Base-by-base conservation (phyloP, 208 protist genomes). In the Wallacemonas sp. region DNA sequence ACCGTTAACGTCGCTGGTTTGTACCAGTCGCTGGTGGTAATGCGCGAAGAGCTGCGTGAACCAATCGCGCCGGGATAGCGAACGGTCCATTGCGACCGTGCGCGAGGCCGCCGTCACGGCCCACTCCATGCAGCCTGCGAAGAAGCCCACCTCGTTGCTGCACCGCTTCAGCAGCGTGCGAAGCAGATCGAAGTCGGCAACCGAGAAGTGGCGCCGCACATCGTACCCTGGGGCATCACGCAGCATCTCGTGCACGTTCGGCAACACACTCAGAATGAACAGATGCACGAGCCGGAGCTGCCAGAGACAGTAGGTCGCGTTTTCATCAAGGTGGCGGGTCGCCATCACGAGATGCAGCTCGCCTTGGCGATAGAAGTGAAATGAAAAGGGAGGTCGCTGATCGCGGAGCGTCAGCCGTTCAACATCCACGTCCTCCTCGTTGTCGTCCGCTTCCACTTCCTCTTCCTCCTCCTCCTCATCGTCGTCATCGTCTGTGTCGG, bases 341-440 rank as follows among this genome's bases (percentile, higher is more conserved):
- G 57, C 72, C 48, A 89, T 72, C 21, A 89, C 80, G 66, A 85
- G 87, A 46, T 70, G 76, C 5, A 92, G 52, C 61, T 88, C 80
- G 14, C 70, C 75, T 33, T 74, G 63, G 19, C 63, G 57, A 58
- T 78, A 64, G 61, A 92, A 85, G 61, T 87, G 80, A 21, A 92
- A 56, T n/a, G 48, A 48, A 3, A 82, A 21, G 23, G 57, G 57
- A 8, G 57, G 57, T 6, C 6, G 3, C 26, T 55, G 47, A n/a
- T 55, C 29, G n/a, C 55, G 55, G 8, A 55, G 47, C 21, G 47
- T 23, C 47, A 55, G 9, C 21, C 30, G 3, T 23, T 55, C 47
- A 16, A 23, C 44, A 23, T 49, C 44, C 17, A 26, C 44, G 6
- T 26, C 44, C 6, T 49, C 44, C 9, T 17, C 17, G 47, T 32